Percentiles rank a stretch among this genome's conserved stretches.
phyloP scores from a whole-genome alignment of 1,139 yeast species.

The Diutina mesorugosa region DNA sequence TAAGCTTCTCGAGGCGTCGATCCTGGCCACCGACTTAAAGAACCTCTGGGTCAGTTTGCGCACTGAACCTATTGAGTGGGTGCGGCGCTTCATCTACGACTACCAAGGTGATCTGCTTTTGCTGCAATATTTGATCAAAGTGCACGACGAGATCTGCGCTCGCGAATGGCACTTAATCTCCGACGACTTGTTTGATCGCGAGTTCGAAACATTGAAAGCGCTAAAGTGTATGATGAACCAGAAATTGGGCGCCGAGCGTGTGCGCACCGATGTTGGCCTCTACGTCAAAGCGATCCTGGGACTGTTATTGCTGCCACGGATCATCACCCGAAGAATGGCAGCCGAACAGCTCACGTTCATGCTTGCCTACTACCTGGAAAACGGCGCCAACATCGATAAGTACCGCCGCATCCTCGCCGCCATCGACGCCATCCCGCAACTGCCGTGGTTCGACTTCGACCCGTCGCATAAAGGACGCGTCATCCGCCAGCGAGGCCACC shows the following conservation, averaged over 20 bases:
- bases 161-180: constrained; percentile 23
- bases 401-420: constrained; percentile 53
- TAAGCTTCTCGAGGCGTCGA: constrained; percentile 55
- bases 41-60: constrained; percentile 84
- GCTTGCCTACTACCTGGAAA: constrained; percentile 27
- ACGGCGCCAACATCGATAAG: constrained; percentile 24
- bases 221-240: constrained; percentile 37
- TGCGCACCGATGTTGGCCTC: constrained; percentile 26
- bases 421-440: constrained; percentile 47
- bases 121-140: constrained; percentile 24
- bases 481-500: constrained; percentile 23
- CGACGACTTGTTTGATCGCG: constrained; percentile 35
- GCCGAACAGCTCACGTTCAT: constrained; percentile 57
- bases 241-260: constrained; percentile 29
- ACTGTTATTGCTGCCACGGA: constrained; percentile 40
- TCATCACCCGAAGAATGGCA: constrained; percentile 67
- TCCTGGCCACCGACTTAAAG: constrained; percentile 60
- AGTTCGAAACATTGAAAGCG: constrained; percentile 33
- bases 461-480: background rate
- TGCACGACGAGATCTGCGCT: constrained; percentile 25
- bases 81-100: constrained; percentile 56
- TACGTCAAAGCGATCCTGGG: constrained; percentile 32
- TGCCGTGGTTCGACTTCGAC: constrained; percentile 42
- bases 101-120: constrained; percentile 86
- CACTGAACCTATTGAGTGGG: constrained; percentile 91